Evolutionary conservation across 768 basidiomycete species (phyloP), one percentile per base, ranked within the genome.

Genomic region (Termitomyces sp.): DNA sequence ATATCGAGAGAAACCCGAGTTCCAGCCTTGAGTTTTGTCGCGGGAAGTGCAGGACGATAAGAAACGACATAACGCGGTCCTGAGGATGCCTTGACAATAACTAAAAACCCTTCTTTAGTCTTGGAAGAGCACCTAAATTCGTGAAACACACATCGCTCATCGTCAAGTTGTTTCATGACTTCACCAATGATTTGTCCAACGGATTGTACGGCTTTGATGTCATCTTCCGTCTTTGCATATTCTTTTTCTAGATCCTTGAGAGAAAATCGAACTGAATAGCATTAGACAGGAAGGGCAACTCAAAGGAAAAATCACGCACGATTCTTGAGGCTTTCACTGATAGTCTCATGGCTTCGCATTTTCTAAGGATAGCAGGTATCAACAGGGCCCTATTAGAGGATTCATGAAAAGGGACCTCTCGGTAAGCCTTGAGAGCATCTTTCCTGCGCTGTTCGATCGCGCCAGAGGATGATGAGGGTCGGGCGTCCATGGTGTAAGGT

Each of bases 131-230:
- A 17, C 32, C 12, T 1, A 57, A 15, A 49, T 20, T 37, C 5
- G 45, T 48, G 2, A 32, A 34, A 81, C 92, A 69, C 70, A 96
- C 96, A 98, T 75, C 97, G 83, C 75, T 98, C 96, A 64, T 97
- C 94, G 69, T 98, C 97, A 10, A 99, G 79, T 73, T 99, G 96
- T 76, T 98, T 98, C 87, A 98, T 89, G 60, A 99, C 94, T 77
- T 99, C 97, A 63, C 94, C 97, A 59, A 99, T 96, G 65, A 99
- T 98, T 77, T 99, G 97, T 36, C 97, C 97, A 14, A 98, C 97
- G 8, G 93, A 96, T 72, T 99, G 97, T 15, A 99, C 89, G 47
- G 97, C 97, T 77, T 98, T 98, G 76, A 99, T 96, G 69, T 99
- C 96, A 32, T 99, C 95, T 75, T 99, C 97, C 0, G 94, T 96